These are phyloP conservation scores for Rutidosis leptorrhynchoides DNA, from an alignment of 129 eudicot genomes.

Conservation along the genomic window DNA sequence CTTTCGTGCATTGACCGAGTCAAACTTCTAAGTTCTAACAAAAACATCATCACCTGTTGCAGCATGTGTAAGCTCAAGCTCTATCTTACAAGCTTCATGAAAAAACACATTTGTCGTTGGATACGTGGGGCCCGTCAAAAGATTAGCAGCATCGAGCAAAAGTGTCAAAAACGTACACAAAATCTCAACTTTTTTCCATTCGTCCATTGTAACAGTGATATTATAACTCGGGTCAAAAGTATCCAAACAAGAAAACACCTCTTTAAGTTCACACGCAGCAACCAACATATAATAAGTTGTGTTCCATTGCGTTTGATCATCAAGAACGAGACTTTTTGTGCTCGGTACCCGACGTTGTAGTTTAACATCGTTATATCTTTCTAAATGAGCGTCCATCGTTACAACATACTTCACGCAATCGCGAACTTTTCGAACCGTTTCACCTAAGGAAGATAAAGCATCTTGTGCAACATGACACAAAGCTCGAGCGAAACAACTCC, in stretches of 20 bases:
- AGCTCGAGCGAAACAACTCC: conserved; percentile 62
- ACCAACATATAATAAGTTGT: conserved; percentile 78
- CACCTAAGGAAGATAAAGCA: conserved; percentile 36
- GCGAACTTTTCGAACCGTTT: conserved; percentile 61
- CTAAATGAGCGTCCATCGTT: conserved; percentile 40
- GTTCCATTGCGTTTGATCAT: conserved; percentile 67
- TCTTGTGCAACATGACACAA: conserved; percentile 59
- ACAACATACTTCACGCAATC: conserved; percentile 66
- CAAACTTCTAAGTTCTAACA: conserved; percentile 44
- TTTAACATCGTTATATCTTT: conserved; percentile 47
- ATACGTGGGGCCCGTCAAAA: conserved; percentile 42
- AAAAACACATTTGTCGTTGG: conserved; percentile 60
- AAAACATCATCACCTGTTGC: conserved; percentile 44
- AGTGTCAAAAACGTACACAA: conserved; percentile 58
- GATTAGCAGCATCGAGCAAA: conserved; percentile 57
- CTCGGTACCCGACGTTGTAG: conserved; percentile 70
- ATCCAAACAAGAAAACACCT: conserved; percentile 70
- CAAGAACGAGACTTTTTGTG: conserved; percentile 52
- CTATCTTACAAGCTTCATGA: conserved; percentile 58
- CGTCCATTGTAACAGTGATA: conserved; percentile 46
- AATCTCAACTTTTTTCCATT: conserved; percentile 67
- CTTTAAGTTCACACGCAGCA: conserved; percentile 70
- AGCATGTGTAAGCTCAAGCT: conserved; percentile 50
- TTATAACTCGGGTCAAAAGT: conserved; percentile 51
- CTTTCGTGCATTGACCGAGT: conserved; percentile 55